Conservation (phyloP, 2,329 filamentous ascomycete genomes). For the Xylaria sp. region DNA sequence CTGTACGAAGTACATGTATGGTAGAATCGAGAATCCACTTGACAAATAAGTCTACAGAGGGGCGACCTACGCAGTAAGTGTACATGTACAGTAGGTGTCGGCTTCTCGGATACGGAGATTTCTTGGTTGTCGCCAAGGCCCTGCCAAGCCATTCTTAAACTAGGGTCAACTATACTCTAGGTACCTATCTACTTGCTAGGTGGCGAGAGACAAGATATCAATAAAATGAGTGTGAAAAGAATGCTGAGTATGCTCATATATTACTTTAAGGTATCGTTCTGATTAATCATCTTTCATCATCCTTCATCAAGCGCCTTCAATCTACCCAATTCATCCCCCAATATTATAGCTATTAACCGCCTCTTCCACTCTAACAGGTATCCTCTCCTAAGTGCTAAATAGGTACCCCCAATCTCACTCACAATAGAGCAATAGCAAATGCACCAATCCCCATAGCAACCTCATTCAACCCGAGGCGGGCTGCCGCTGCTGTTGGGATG, state of each 20-base stretch:
- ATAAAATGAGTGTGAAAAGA: too few species aligned
- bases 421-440: constrained; percentile 38
- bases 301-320: background rate
- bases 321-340: background rate
- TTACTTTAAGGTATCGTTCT: background rate
- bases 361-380: background rate
- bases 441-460: constrained; percentile 37
- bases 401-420: constrained; percentile 11
- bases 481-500: constrained; percentile 40
- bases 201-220: too few species aligned
- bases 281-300: constrained; percentile 3
- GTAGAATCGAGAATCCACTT: constrained; percentile 1
- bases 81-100: background rate
- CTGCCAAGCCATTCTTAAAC: background rate
- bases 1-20: too few species aligned
- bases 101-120: background rate
- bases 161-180: background rate
- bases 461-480: constrained; percentile 35
- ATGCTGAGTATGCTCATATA: too few species aligned
- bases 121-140: background rate
- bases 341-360: constrained; percentile 15
- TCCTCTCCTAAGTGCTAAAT: too few species aligned
- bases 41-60: constrained; percentile 10
- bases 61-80: background rate
- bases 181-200: background rate